Percentiles rank a stretch among this genome's conserved stretches.
These are phyloP conservation scores for Kodamaea neixiangensis DNA, from an alignment of 805 yeast species.

Conservation along the genomic window DNA sequence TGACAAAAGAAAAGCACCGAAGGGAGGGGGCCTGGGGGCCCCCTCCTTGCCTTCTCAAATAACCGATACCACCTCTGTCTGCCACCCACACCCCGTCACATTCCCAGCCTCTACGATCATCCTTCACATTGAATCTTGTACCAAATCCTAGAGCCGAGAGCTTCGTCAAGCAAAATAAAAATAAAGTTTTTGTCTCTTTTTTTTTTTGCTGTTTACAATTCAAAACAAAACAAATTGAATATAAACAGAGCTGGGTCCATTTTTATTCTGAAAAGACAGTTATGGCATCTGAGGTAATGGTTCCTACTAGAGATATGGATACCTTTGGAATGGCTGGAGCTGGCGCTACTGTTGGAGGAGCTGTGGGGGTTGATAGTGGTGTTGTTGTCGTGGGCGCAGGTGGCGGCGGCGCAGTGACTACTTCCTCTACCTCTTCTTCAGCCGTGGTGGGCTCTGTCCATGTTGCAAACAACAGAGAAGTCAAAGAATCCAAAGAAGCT, in stretches of 20 bases:
- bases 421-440: no score
- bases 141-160: not conserved
- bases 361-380: not conserved
- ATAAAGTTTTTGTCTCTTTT: conserved; percentile 9
- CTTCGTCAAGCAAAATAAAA: conserved; percentile 7
- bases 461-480: not conserved
- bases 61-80: not conserved
- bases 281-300: conserved; percentile 11
- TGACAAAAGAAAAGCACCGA: not conserved
- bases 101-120: not conserved
- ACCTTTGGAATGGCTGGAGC: not conserved
- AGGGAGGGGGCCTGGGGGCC: no score
- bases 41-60: not conserved
- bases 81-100: not conserved
- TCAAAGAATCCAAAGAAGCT: not conserved
- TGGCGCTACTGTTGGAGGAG: not conserved
- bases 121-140: not conserved
- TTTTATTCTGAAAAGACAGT: conserved; percentile 1
- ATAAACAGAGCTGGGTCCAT: conserved; percentile 7
- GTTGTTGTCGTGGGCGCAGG: not conserved
- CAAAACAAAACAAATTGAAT: conserved; percentile 7
- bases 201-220: conserved; percentile 11
- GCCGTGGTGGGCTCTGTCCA: not conserved
- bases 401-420: not conserved
- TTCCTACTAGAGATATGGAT: conserved; percentile 3